phyloP scores from a whole-genome alignment of 2,329 filamentous ascomycete species.

The Curvularia verruculosa region DNA sequence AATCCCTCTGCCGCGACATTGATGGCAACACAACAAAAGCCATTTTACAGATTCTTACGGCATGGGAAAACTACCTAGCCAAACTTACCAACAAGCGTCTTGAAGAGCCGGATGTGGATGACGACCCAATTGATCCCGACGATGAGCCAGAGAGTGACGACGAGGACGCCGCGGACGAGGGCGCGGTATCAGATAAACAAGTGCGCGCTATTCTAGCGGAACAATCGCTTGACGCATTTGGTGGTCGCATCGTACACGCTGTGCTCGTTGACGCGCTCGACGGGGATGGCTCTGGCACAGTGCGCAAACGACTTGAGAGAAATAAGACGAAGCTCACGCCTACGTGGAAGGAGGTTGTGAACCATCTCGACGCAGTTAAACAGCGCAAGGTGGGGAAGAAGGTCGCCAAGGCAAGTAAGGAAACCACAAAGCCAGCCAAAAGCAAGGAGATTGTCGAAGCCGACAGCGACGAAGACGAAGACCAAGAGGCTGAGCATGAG shows the following conservation, averaged over 20 bases:
- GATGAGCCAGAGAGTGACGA: constrained; percentile 66
- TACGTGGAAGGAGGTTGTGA: constrained; percentile 84
- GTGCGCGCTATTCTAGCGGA: constrained; percentile 77
- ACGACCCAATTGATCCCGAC: constrained; percentile 72
- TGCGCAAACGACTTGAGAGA: constrained; percentile 73
- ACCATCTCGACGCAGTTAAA: constrained; percentile 71
- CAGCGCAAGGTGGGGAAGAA: constrained; percentile 48
- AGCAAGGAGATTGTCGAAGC: constrained; percentile 46
- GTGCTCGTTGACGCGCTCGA: constrained; percentile 79
- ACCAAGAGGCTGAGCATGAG: constrained; percentile 29
- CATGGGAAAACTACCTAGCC: constrained; percentile 71
- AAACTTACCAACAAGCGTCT: constrained; percentile 44
- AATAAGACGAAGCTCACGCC: constrained; percentile 81
- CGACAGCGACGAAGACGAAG: constrained; percentile 42
- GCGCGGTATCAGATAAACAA: constrained; percentile 58
- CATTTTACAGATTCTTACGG: constrained; percentile 77
- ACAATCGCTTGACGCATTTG: constrained; percentile 82
- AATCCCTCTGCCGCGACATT: constrained; percentile 72
- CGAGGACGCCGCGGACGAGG: constrained; percentile 55
- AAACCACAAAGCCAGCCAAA: constrained; percentile 51
- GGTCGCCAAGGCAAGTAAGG: constrained; percentile 41
- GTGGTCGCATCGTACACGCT: constrained; percentile 82
- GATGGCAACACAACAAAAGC: constrained; percentile 66
- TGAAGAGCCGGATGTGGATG: constrained; percentile 65
- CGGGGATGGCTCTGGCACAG: constrained; percentile 53